Conservation (phyloP, 768 basidiomycete species). For the Russula earlei region DNA sequence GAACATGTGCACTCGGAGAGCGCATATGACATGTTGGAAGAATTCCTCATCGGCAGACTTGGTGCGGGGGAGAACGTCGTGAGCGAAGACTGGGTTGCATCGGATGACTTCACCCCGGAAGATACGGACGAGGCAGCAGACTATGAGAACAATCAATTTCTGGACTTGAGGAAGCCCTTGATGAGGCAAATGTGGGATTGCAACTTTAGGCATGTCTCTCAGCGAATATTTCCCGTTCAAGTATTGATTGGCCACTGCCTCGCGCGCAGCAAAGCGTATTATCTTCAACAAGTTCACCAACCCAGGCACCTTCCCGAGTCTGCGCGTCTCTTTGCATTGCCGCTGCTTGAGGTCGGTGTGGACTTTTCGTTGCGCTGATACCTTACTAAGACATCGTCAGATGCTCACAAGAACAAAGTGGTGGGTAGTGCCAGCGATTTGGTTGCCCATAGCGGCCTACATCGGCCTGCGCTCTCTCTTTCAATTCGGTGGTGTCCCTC, state of each 20-base stretch:
- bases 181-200: conserved; percentile 79
- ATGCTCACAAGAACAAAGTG: conserved; percentile 79
- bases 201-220: conserved; percentile 61
- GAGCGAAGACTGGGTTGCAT: conserved; percentile 82
- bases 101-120: conserved; percentile 87
- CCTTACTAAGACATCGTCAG: conserved; percentile 28
- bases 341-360: conserved; percentile 61
- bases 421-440: conserved; percentile 88
- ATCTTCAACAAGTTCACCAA: conserved; percentile 93
- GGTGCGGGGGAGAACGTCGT: conserved; percentile 68
- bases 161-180: conserved; percentile 82
- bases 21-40: conserved; percentile 87
- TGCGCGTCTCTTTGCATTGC: conserved; percentile 79
- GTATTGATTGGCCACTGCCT: not conserved
- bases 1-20: conserved; percentile 87
- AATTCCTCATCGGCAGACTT: conserved; percentile 77
- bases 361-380: not conserved
- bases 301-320: conserved; percentile 79
- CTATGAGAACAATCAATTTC: conserved; percentile 81
- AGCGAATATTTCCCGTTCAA: not conserved
- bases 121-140: conserved; percentile 76
- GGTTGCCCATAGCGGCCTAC: conserved; percentile 80
- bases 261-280: conserved; percentile 73
- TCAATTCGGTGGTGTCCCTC: conserved; percentile 58
- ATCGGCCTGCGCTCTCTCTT: conserved; percentile 73